A percentile compares a stretch with the other conserved stretches of the same genome.
Evolutionary conservation across 257 asterid genomes (phyloP).

Genomic region (Datura wrightii): DNA sequence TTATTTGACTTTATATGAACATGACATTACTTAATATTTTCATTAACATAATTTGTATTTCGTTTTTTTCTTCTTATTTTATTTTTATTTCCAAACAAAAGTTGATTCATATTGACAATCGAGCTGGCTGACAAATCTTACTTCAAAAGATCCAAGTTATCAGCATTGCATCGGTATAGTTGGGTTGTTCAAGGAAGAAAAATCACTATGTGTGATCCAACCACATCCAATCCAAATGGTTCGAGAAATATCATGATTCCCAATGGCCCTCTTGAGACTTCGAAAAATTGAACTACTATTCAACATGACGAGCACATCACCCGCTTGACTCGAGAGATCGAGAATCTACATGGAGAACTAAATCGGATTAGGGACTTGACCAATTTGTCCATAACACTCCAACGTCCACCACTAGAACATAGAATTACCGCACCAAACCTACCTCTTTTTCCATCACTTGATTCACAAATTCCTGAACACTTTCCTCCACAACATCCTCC

Average conservation of each 20-base stretch:
- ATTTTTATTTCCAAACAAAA: no score
- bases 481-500: no score
- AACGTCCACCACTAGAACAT: background rate
- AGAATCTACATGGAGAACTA: background rate
- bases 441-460: background rate
- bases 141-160: background rate
- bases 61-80: no score
- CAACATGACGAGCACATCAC: background rate
- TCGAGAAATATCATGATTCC: no score
- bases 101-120: background rate
- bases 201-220: no score
- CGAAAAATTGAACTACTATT: no score
- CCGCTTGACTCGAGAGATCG: background rate
- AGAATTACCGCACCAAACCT: no score
- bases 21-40: background rate
- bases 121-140: background rate
- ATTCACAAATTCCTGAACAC: background rate
- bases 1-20: background rate
- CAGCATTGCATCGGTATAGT: background rate
- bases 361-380: background rate
- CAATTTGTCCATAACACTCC: background rate
- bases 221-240: no score
- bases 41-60: background rate
- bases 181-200: background rate
- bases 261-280: no score